Evolutionary conservation across 176 grass and related monocot species (phyloP), one percentile per base, ranked within the genome.

Genomic region (Tuctoria greenei): DNA sequence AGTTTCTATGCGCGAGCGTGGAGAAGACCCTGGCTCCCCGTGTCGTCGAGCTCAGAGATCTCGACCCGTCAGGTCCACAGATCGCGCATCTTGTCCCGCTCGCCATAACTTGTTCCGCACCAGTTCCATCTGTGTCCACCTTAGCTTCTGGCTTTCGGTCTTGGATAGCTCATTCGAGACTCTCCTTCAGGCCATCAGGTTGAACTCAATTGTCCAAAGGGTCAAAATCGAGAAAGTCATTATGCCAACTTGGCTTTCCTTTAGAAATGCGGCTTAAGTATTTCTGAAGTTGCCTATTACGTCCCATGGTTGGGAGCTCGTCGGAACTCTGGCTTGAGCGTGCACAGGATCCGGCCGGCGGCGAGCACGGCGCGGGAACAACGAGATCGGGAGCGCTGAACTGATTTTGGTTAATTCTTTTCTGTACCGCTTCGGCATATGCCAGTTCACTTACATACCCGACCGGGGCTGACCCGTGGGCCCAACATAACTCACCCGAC

Each of bases 41-140:
- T 35, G 64, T 76, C 57, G 43, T 1, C 14, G 64, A 80, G 43
- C 76, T 86, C 43, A 8, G 16, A 10, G 54, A 1, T 43, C 57
- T 77, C 59, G 77, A 83, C 41, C 61, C 91, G 20, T 84, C 62
- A 18, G 9, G n/a, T 34, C 51, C 71, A 11, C 77, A 79, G 41
- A 72, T 90, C 31, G 57, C 46, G 31, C 27, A 67, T 7, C 61
- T 90, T 38, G 57, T 87, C 67, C 20, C 40, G 13, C 21, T 69
- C 0, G 7, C 15, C 11, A 1, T 17, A 7, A 2, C 17, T 52
- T 18, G 18, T 52, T 52, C 6, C 50, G 18, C 50, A 52, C 4
- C 50, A 52, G 18, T 1, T 1, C 17, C 50, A 2, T 52, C 50
- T 0, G 50, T 1, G 7, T 6, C 51, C 84, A 17, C 26, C 59